Evolutionary conservation across 441 rosid species (phyloP).

Genomic region (Jatropha podagrica): DNA sequence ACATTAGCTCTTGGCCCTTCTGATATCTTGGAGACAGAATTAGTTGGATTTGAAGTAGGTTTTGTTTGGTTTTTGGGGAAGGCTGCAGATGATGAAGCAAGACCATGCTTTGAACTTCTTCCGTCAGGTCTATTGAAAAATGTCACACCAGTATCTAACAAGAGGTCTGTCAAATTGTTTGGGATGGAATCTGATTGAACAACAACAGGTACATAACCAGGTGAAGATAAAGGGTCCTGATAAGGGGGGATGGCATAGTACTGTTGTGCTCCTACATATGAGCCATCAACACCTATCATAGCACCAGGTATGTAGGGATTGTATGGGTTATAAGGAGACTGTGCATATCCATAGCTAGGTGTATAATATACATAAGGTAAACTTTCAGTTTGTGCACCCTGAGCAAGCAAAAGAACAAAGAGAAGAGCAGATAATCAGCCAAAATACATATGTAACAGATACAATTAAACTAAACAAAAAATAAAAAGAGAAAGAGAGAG

Average conservation of each 20-base stretch:
- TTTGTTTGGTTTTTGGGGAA: conserved; percentile 47
- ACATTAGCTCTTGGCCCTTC: conserved; percentile 44
- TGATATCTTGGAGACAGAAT: conserved; percentile 38
- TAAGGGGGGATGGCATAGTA: conserved; percentile 63
- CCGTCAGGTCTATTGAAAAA: conserved; percentile 42
- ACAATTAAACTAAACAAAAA: background rate
- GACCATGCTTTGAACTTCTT: conserved; percentile 45
- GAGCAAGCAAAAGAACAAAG: conserved; percentile 21
- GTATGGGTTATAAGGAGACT: conserved; percentile 87
- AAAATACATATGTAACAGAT: background rate
- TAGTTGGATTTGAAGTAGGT: conserved; percentile 40
- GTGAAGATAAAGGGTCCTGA: conserved; percentile 55
- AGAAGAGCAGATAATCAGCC: conserved; percentile 7
- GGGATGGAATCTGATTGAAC: conserved; percentile 53
- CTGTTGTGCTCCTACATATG: conserved; percentile 62
- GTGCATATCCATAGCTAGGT: conserved; percentile 80
- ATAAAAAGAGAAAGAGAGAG: too few relatives aligned
- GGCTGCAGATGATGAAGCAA: conserved; percentile 48
- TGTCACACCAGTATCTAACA: conserved; percentile 45
- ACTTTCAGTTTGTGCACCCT: conserved; percentile 82
- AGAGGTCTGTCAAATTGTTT: conserved; percentile 42
- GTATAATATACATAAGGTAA: conserved; percentile 81
- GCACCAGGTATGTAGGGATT: conserved; percentile 95
- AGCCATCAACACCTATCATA: conserved; percentile 57
- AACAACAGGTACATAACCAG: conserved; percentile 56